A percentile compares a stretch with the other conserved stretches of the same genome.
Conservation (phyloP, 495 filamentous ascomycete species). For the Neurospora sp. region DNA sequence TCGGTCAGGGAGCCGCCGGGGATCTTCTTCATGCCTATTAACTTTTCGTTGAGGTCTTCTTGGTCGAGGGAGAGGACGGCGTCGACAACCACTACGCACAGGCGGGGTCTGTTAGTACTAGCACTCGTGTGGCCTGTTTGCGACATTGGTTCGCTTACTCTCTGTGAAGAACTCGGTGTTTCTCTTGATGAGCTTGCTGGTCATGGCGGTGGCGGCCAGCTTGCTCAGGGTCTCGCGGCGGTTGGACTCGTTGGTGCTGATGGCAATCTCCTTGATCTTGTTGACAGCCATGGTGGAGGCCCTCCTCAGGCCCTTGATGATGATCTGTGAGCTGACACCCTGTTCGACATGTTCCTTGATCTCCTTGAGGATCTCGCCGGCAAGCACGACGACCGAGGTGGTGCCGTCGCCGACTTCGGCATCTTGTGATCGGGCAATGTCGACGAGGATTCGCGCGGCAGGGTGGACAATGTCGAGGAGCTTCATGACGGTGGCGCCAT, state of each 20-base stretch:
- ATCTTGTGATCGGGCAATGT: slow-evolving; percentile 97
- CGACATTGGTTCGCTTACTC: slow-evolving; percentile 48
- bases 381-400: slow-evolving; percentile 90
- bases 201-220: slow-evolving; percentile 95
- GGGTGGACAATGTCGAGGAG: slow-evolving; percentile 97
- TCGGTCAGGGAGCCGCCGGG: slow-evolving; percentile 94
- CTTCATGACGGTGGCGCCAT: slow-evolving; percentile 98
- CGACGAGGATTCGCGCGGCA: slow-evolving; percentile 92
- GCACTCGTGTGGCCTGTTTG: not conserved
- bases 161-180: slow-evolving; percentile 96
- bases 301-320: slow-evolving; percentile 90
- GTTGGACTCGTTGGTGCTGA: slow-evolving; percentile 76
- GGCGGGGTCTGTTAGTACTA: not conserved
- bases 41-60: slow-evolving; percentile 91
- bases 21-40: slow-evolving; percentile 97
- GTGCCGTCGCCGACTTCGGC: slow-evolving; percentile 98
- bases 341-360: slow-evolving; percentile 90
- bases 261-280: slow-evolving; percentile 95
- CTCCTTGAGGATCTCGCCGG: slow-evolving; percentile 95
- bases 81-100: slow-evolving; percentile 78
- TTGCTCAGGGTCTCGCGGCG: slow-evolving; percentile 82
- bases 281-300: slow-evolving; percentile 89
- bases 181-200: slow-evolving; percentile 96
- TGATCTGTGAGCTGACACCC: slow-evolving; percentile 92
- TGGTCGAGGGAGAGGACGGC: slow-evolving; percentile 95